Conservation (phyloP, 495 filamentous ascomycete species). For the Aspergillus nanangensis region DNA sequence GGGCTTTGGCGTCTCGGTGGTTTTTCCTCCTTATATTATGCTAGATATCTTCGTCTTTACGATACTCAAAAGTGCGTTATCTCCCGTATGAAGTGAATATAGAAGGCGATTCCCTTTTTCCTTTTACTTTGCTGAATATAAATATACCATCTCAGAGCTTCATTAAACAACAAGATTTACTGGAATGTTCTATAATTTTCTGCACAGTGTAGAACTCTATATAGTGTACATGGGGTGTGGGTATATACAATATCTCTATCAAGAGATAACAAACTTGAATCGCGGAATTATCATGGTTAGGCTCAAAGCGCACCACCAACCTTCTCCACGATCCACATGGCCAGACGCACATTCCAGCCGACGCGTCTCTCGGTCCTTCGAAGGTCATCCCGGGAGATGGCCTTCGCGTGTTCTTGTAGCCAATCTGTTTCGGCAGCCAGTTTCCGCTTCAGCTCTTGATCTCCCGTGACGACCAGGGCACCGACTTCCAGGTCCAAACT, state of each 20-base stretch:
- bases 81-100: no score
- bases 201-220: no score
- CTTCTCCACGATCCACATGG: slow-evolving; percentile 82
- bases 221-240: no score
- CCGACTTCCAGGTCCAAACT: slow-evolving; percentile 86
- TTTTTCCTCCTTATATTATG: no score
- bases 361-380: slow-evolving; percentile 76
- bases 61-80: no score
- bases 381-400: slow-evolving; percentile 70
- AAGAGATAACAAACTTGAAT: no score
- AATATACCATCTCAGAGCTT: no score
- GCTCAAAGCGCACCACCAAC: slow-evolving; percentile 64
- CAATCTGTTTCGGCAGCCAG: slow-evolving; percentile 73
- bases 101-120: no score
- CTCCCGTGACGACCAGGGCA: slow-evolving; percentile 75
- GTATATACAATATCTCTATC: no score
- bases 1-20: background rate
- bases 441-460: slow-evolving; percentile 65
- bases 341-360: slow-evolving; percentile 75
- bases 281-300: slow-evolving; percentile 2
- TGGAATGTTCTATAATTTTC: background rate
- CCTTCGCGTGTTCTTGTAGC: slow-evolving; percentile 66
- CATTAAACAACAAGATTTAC: no score
- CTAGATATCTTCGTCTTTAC: no score
- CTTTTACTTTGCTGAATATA: no score